These are phyloP conservation scores for Pezicula rhizophila DNA, from an alignment of 2,329 filamentous ascomycete genomes.

Conservation along the genomic window DNA sequence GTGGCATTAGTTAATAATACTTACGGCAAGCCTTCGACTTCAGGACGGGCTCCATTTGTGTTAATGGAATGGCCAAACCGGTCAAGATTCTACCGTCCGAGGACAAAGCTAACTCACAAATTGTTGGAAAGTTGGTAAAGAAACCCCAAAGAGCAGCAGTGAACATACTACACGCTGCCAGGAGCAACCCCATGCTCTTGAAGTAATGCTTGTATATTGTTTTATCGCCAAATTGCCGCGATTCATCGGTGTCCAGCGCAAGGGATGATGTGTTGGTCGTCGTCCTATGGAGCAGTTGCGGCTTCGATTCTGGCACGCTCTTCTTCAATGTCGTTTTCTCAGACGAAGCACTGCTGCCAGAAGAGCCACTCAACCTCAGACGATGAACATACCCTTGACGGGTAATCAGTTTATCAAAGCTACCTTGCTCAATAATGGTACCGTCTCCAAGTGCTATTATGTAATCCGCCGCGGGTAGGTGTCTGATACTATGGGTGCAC, in stretches of 20 bases:
- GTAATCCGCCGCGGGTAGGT: conserved; percentile 31
- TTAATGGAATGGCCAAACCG: not conserved
- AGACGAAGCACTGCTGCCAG: conserved; percentile 5
- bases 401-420: conserved; percentile 22
- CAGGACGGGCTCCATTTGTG: not conserved
- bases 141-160: conserved; percentile 17
- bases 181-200: conserved; percentile 10
- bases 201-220: conserved; percentile 14
- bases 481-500: conserved; percentile 23
- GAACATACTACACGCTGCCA: conserved; percentile 6
- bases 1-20: conserved; percentile 4
- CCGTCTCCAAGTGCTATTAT: conserved; percentile 31
- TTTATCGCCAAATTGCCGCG: conserved; percentile 23
- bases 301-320: conserved; percentile 14
- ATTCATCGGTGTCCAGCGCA: conserved; percentile 25
- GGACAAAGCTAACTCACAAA: conserved; percentile 13
- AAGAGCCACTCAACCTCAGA: conserved; percentile 27
- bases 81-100: not conserved
- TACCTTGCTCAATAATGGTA: conserved; percentile 31
- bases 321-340: not conserved
- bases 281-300: not conserved
- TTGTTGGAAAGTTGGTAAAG: conserved; percentile 23
- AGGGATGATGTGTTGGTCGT: not conserved
- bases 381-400: conserved; percentile 21
- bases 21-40: no score